phyloP scores from a whole-genome alignment of 106 monocot genomes.

The Gastrodia elata region DNA sequence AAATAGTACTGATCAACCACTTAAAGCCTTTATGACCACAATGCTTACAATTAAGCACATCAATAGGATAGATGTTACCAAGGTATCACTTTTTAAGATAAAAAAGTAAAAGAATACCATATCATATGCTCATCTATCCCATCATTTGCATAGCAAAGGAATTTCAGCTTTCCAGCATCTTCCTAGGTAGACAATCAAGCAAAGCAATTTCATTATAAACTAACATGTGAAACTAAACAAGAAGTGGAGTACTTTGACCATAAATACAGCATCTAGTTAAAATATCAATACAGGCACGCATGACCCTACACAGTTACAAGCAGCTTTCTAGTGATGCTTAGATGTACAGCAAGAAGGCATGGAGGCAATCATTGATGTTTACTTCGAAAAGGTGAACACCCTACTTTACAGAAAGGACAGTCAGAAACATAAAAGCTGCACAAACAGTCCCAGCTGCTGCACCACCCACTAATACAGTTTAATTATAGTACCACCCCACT shows the following conservation, averaged over 20 bases:
- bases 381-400: background rate
- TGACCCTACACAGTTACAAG: background rate
- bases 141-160: slow-evolving; percentile 91
- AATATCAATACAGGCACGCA: background rate
- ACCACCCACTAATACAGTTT: background rate
- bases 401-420: background rate
- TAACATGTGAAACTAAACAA: background rate
- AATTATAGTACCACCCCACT: background rate
- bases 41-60: background rate
- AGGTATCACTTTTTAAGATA: slow-evolving; percentile 1
- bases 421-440: background rate
- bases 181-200: slow-evolving; percentile 37
- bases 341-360: background rate
- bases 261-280: background rate
- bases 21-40: background rate
- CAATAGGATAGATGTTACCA: background rate
- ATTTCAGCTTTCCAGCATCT: slow-evolving; percentile 78
- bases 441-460: background rate
- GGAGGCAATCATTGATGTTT: too few species aligned
- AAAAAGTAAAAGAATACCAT: slow-evolving; percentile 37
- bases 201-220: background rate
- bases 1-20: background rate
- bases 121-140: slow-evolving; percentile 98
- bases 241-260: background rate
- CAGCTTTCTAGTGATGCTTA: background rate